A percentile compares a stretch with the other conserved stretches of the same genome.
These are phyloP conservation scores for Suillus luteus DNA, from an alignment of 768 basidiomycete species.

Conservation along the genomic window DNA sequence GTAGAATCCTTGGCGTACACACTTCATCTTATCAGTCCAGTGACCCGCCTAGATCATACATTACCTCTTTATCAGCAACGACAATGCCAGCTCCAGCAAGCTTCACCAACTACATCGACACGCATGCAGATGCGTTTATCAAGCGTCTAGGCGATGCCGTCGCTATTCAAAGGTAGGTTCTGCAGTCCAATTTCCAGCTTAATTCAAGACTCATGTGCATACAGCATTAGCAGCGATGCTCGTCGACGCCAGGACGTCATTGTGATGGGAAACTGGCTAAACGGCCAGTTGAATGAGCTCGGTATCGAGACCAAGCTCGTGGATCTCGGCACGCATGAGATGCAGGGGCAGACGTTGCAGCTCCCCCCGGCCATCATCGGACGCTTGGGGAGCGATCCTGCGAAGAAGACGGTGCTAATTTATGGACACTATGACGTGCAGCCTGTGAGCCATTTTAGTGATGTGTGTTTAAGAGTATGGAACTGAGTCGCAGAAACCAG, in stretches of 20 bases:
- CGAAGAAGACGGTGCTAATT: slow-evolving; percentile 90
- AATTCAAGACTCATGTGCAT: slow-evolving; percentile 4
- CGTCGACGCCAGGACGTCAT: slow-evolving; percentile 74
- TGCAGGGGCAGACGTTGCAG: slow-evolving; percentile 69
- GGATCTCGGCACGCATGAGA: slow-evolving; percentile 74
- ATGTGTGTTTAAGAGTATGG: neutral
- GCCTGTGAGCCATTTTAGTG: slow-evolving; percentile 53
- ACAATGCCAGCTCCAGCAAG: slow-evolving; percentile 37
- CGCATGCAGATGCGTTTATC: slow-evolving; percentile 73
- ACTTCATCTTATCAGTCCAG: neutral
- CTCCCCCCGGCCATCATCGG: slow-evolving; percentile 88
- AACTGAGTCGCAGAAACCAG: slow-evolving; percentile 23
- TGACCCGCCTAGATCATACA: neutral
- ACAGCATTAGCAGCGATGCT: slow-evolving; percentile 71
- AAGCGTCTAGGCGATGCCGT: slow-evolving; percentile 79
- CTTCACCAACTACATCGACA: slow-evolving; percentile 58
- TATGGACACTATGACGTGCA: slow-evolving; percentile 98
- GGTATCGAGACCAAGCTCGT: slow-evolving; percentile 76
- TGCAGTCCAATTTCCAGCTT: slow-evolving; percentile 4
- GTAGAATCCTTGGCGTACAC: neutral
- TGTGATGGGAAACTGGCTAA: slow-evolving; percentile 84
- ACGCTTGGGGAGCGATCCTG: slow-evolving; percentile 75
- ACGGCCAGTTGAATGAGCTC: slow-evolving; percentile 68
- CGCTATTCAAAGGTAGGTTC: slow-evolving; percentile 70
- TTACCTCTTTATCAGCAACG: neutral